A percentile compares a stretch with the other conserved stretches of the same genome.
phyloP scores from a whole-genome alignment of 306 rosid species.

The Macrotyloma uniflorum region DNA sequence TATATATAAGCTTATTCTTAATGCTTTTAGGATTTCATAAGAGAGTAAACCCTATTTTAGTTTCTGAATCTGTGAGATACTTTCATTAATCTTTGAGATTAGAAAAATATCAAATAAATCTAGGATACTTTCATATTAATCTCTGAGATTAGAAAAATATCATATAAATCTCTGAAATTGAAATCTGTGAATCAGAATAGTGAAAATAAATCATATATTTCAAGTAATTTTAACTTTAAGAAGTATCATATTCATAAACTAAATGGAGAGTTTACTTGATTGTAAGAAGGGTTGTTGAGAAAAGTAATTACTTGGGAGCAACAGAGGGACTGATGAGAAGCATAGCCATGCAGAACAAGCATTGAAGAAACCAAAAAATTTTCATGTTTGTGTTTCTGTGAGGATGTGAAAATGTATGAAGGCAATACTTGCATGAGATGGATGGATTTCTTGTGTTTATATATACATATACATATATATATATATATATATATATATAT shows the following conservation, averaged over 20 bases:
- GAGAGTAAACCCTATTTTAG: background rate
- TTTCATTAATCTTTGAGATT: too few species aligned
- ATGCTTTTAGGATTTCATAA: background rate
- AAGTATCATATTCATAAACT: background rate
- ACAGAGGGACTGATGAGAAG: conserved; percentile 4
- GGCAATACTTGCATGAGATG: background rate
- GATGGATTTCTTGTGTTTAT: background rate
- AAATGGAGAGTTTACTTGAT: background rate
- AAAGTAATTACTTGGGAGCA: background rate
- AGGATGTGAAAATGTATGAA: background rate
- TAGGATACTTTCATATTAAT: too few species aligned
- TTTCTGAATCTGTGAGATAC: background rate
- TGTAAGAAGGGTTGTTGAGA: background rate
- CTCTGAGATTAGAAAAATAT: too few species aligned
- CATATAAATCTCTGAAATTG: too few species aligned
- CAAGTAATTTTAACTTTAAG: background rate
- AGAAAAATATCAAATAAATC: background rate
- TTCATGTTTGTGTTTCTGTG: background rate
- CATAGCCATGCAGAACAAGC: background rate
- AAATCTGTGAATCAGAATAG: too few species aligned
- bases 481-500: background rate
- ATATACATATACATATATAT: background rate
- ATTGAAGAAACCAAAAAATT: background rate
- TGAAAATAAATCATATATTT: too few species aligned
- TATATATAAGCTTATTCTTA: background rate